Base-by-base conservation (phyloP, 805 yeast species). In the Candida golubevii region DNA sequence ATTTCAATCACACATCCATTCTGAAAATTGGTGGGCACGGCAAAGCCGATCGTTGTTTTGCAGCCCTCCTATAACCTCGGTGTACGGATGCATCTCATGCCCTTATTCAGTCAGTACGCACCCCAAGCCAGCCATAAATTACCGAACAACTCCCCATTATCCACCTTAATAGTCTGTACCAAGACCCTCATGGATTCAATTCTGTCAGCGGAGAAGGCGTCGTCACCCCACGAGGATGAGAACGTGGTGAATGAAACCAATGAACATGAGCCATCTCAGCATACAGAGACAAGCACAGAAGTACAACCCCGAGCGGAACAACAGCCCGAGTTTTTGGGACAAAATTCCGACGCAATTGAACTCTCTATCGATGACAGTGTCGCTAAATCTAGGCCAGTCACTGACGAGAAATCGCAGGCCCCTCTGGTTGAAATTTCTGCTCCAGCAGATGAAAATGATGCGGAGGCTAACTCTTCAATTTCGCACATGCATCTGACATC, bases 381-480 rank as follows among this genome's bases (percentile, higher is more conserved):
- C 15, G 10, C 30, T 5, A 32, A 23, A 26, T 35, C 23, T 18
- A 18, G 23, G 23, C 23, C 23, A 18, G 5, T 5, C 23, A 18
- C 23, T 18, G 23, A 18, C 23, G 5, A 18, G 23, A 18, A 18
- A 18, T 18, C 23, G 5, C 23, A 18, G 23, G 23, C 23, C 23
- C 23, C 32, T 29, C 32, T 7, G 35, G 23, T 18, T 33, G 35
- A n/a, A 33, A 13, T 12, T 12, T 7, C 13, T 33, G 35, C 8
- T 7, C 37, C 26, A 13, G 26, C 12, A 9, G 27, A 12, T 28
- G 33, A 23, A 4, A 32, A 35, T 10, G 29, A 30, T 13, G 38
- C 23, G 14, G 54, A 50, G 32, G 52, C 54, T 9, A 50, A 50
- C 6, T 44, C 50, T 3, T 35, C 39, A n/a, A 41, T 45, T 32